phyloP scores from a whole-genome alignment of 371 early-diverging fungal genomes.

The Apophysomyces sp. region DNA sequence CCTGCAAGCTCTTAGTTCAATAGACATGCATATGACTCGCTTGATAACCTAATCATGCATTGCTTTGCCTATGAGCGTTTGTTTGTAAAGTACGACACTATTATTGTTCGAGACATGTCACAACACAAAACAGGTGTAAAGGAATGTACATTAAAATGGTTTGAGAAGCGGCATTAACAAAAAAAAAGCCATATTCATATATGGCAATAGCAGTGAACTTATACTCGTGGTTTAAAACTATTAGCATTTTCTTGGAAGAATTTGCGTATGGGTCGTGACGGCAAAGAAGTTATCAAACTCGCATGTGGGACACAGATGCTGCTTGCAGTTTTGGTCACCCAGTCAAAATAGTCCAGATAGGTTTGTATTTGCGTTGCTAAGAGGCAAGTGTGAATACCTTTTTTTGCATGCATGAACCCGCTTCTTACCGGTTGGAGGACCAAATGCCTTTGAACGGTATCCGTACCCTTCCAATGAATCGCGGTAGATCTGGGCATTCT shows the following conservation, averaged over 20 bases:
- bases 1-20: no score
- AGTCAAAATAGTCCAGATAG: conserved; percentile 45
- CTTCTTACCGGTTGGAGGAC: conserved; percentile 29
- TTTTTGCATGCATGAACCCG: not conserved
- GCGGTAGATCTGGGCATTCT: conserved; percentile 22
- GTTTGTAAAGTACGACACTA: not conserved
- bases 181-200: not conserved
- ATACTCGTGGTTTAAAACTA: conserved; percentile 42
- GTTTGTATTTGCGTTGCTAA: conserved; percentile 31
- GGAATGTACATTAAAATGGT: not conserved
- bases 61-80: not conserved
- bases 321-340: conserved; percentile 27
- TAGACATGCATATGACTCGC: no score
- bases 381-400: not conserved
- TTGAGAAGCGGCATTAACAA: not conserved
- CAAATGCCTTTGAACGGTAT: conserved; percentile 18
- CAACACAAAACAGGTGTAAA: not conserved
- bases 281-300: conserved; percentile 14
- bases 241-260: conserved; percentile 40
- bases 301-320: conserved; percentile 35
- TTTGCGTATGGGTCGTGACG: conserved; percentile 20
- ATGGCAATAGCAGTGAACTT: not conserved
- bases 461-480: conserved; percentile 17
- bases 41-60: no score
- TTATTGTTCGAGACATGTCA: not conserved